A percentile compares a stretch with the other conserved stretches of the same genome.
Conservation (phyloP, 768 basidiomycete species). For the Gyrodon lividus region DNA sequence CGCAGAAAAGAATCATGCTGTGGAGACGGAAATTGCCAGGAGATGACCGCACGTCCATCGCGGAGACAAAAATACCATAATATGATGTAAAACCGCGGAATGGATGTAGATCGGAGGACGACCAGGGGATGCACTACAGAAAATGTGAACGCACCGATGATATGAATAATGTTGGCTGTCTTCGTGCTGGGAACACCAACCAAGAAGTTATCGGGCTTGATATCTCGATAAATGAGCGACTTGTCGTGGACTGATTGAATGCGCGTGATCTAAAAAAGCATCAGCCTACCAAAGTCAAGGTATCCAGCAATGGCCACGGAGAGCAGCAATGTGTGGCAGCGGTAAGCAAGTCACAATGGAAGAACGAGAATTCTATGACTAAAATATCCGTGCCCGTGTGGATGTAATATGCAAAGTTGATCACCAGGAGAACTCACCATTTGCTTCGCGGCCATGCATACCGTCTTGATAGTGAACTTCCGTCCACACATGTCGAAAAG, state of each 20-base stretch:
- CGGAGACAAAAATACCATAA: not conserved
- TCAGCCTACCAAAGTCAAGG: slow-evolving; percentile 6
- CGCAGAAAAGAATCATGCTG: not conserved
- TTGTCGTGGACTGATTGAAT: slow-evolving; percentile 98
- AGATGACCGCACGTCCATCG: not conserved
- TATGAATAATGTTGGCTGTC: slow-evolving; percentile 82
- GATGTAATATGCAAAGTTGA: not conserved
- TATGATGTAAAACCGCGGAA: slow-evolving; percentile 1
- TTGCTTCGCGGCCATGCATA: slow-evolving; percentile 98
- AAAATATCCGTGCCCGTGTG: not conserved
- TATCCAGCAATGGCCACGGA: slow-evolving; percentile 2
- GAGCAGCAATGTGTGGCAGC: slow-evolving; percentile 1
- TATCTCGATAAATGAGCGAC: slow-evolving; percentile 97
- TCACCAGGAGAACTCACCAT: slow-evolving; percentile 67
- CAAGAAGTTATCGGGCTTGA: slow-evolving; percentile 99
- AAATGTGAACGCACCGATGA: slow-evolving; percentile 64
- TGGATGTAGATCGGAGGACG: slow-evolving; percentile 2
- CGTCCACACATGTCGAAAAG: slow-evolving; percentile 99
- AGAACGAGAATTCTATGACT: not conserved
- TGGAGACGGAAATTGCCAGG: slow-evolving; percentile 1
- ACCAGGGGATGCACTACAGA: slow-evolving; percentile 6
- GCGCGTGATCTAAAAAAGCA: slow-evolving; percentile 72
- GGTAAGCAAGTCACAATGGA: not conserved
- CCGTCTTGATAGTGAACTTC: slow-evolving; percentile 97
- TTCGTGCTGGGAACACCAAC: slow-evolving; percentile 93